Evolutionary conservation across 129 eudicot genomes (phyloP).

Genomic region (Logfia minima): DNA sequence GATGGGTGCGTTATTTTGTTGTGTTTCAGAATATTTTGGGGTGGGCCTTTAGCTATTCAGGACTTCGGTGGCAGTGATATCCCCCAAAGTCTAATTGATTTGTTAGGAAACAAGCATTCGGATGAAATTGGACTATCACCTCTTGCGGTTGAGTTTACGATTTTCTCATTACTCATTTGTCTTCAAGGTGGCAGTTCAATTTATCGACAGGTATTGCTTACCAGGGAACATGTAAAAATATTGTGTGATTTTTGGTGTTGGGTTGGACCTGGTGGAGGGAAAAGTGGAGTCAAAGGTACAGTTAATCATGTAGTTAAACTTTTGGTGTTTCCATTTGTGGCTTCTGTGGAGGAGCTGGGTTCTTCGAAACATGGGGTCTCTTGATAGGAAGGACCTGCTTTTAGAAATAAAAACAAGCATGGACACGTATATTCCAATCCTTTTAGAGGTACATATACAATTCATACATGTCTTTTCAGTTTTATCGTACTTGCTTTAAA

Average conservation of each 20-base stretch:
- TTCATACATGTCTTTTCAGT: too few relatives aligned
- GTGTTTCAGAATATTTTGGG: too few relatives aligned
- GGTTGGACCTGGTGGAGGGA: conserved; percentile 96
- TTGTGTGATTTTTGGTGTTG: conserved; percentile 64
- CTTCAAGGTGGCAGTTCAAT: conserved; percentile 78
- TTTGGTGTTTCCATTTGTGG: conserved; percentile 89
- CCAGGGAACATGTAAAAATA: conserved; percentile 56
- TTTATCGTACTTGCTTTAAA: too few relatives aligned
- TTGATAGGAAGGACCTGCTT: conserved; percentile 75
- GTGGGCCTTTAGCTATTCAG: too few relatives aligned
- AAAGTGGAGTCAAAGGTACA: conserved; percentile 62
- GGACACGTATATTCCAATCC: conserved; percentile 73
- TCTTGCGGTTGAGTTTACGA: too few relatives aligned
- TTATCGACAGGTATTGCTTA: conserved; percentile 77
- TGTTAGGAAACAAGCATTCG: too few relatives aligned
- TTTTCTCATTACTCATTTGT: conserved; percentile 2
- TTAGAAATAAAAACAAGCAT: conserved; percentile 75
- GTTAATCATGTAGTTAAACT: conserved; percentile 73
- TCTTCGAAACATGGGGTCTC: conserved; percentile 78
- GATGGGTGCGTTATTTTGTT: too few relatives aligned
- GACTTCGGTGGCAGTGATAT: too few relatives aligned
- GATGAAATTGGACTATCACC: too few relatives aligned
- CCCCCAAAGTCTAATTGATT: too few relatives aligned
- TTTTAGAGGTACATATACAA: conserved; percentile 56
- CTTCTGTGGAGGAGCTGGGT: conserved; percentile 73